phyloP scores from a whole-genome alignment of 108 stramenopile species.

The Cyclostephanos invisitatus region DNA sequence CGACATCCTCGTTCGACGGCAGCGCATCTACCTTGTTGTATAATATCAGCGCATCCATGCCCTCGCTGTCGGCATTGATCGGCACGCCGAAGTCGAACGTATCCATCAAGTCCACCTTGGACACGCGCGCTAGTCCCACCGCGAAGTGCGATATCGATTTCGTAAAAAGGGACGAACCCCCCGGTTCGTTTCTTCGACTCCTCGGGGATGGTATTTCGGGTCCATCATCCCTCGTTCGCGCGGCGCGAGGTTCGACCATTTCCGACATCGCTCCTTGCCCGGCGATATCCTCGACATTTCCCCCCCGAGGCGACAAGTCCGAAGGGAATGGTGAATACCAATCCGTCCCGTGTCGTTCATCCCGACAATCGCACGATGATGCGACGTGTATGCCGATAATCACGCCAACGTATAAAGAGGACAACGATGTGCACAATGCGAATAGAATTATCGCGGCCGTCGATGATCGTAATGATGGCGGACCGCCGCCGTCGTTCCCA shows the following conservation, averaged over 20 bases:
- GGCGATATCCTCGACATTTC: conserved; percentile 21
- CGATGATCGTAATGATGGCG: neutral
- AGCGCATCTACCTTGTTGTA: conserved; percentile 33
- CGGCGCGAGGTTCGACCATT: conserved; percentile 9
- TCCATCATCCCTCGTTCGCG: neutral
- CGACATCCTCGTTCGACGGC: conserved; percentile 20
- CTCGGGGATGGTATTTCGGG: neutral
- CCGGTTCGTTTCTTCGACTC: neutral
- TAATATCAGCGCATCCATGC: conserved; percentile 41
- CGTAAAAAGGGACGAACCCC: conserved; percentile 11
- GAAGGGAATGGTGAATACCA: conserved; percentile 8
- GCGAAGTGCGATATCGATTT: conserved; percentile 31
- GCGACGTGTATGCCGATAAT: conserved; percentile 16
- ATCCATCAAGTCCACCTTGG: conserved; percentile 19
- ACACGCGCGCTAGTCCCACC: conserved; percentile 27
- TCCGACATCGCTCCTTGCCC: conserved; percentile 11
- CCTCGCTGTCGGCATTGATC: conserved; percentile 21
- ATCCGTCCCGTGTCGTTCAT: neutral
- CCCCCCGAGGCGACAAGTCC: no score
- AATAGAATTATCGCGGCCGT: conserved; percentile 11
- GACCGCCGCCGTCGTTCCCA: no score
- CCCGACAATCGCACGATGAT: conserved; percentile 1
- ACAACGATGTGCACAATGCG: conserved; percentile 2
- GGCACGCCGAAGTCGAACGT: conserved; percentile 47
- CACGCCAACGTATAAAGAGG: conserved; percentile 10